Conservation (phyloP, 352 stramenopile genomes). For the Phytophthora nicotianae region DNA sequence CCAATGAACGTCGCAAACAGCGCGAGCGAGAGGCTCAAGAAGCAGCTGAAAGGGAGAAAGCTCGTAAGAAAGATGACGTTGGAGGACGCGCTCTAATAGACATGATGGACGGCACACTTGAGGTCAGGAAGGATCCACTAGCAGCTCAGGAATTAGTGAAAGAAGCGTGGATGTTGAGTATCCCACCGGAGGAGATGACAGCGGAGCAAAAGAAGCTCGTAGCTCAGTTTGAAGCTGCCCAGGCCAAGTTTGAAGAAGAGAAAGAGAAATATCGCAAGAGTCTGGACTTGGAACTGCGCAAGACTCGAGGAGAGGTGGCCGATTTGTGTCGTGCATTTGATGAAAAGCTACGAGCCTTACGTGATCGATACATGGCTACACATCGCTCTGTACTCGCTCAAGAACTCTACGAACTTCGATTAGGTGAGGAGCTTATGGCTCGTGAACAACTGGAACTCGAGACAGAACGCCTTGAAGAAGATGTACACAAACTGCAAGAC, state of each 20-base stretch:
- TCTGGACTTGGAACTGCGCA: slow-evolving; percentile 90
- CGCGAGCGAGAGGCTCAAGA: slow-evolving; percentile 42
- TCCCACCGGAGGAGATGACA: slow-evolving; percentile 76
- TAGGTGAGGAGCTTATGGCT: slow-evolving; percentile 57
- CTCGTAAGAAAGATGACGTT: slow-evolving; percentile 84
- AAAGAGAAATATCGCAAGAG: slow-evolving; percentile 92
- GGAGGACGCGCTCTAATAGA: slow-evolving; percentile 79
- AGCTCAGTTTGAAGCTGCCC: slow-evolving; percentile 62
- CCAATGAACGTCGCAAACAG: slow-evolving; percentile 59
- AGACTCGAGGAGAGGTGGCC: slow-evolving; percentile 76
- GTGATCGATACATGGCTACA: slow-evolving; percentile 62
- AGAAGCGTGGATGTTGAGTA: slow-evolving; percentile 90
- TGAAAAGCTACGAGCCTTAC: slow-evolving; percentile 74
- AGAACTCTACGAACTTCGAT: slow-evolving; percentile 73
- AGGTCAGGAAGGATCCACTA: slow-evolving; percentile 86
- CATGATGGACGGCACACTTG: slow-evolving; percentile 95
- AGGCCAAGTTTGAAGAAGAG: slow-evolving; percentile 83
- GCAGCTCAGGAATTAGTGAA: slow-evolving; percentile 70
- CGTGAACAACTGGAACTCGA: slow-evolving; percentile 56
- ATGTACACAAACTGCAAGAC: slow-evolving; percentile 27
- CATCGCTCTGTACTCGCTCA: slow-evolving; percentile 59
- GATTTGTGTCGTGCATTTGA: slow-evolving; percentile 88
- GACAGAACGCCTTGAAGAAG: slow-evolving; percentile 28
- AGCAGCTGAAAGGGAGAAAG: slow-evolving; percentile 30
- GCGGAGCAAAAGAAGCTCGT: slow-evolving; percentile 80